Evolutionary conservation across 2,329 filamentous ascomycete species (phyloP).

Genomic region (Fusarium algeriense): DNA sequence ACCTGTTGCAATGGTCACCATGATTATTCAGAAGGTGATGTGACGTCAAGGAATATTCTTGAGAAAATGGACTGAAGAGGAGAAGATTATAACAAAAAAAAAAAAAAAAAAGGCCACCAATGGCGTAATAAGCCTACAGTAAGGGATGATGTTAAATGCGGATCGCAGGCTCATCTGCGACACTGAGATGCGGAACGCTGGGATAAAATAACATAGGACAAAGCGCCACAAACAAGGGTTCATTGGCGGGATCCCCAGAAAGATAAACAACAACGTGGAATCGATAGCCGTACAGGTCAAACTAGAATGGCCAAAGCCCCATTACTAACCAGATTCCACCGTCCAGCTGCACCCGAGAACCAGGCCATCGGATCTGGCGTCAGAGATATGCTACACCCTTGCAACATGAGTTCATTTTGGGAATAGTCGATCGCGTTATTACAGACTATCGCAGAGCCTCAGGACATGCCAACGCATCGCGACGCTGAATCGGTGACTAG

Average conservation of each 20-base stretch:
- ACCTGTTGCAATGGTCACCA: background rate
- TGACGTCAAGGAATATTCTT: background rate
- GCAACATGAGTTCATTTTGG: background rate
- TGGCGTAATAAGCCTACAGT: too few species aligned
- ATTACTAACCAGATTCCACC: conserved; percentile 1
- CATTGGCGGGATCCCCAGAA: background rate
- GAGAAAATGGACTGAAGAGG: too few species aligned
- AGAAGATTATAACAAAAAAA: background rate
- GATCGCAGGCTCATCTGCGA: background rate
- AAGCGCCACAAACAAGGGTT: background rate
- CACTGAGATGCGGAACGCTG: background rate
- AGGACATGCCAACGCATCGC: conserved; percentile 4
- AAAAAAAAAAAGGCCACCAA: background rate
- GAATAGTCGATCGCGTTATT: background rate
- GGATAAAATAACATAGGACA: background rate
- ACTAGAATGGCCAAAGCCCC: background rate
- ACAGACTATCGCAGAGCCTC: conserved; percentile 11
- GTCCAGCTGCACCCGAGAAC: conserved; percentile 1
- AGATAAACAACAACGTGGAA: background rate
- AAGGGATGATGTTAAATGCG: background rate
- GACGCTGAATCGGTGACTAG: background rate
- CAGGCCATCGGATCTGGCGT: conserved; percentile 1
- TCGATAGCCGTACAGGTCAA: background rate
- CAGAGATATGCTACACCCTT: background rate
- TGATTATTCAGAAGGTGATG: background rate